Evolutionary conservation across 2,329 filamentous ascomycete genomes (phyloP), one percentile per base, ranked within the genome.

Genomic region (Sporothrix mexicana): DNA sequence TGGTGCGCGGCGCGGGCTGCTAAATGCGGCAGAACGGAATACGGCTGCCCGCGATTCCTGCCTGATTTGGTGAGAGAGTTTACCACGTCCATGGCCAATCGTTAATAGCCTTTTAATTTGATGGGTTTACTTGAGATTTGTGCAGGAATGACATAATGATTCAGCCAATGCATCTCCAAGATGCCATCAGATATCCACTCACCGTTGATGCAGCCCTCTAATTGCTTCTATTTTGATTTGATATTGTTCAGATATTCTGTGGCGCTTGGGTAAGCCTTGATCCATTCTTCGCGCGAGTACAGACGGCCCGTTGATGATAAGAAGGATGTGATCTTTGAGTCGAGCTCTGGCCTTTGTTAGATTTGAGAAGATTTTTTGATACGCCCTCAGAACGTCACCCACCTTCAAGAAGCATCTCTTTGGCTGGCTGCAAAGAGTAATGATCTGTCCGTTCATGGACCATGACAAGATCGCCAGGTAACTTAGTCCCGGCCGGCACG

Each of bases 11-110:
- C 23, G 62, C 43, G 62, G 62, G 43, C 25, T 71, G 69, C 69
- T 71, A 71, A 71, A 71, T 71, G 57, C 57, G 69, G 69, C 23
- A 71, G 45, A 64, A 71, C 57, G 69, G 69, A 71, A 64, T 10
- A 71, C 69, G 57, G 43, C 55, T 51, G 55, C 23, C 69, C 55
- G 43, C 25, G 13, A 20, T 64, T 59, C 36, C 43, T 64, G 15
- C 45, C 12, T n/a, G 43, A 17, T 15, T 49, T 36, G 30, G 43
- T 20, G 62, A 43, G 10, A 5, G 47, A 12, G 45, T 17, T 47
- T 36, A 7, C 30, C 30, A 36, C 7, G 7, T 36, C 30, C 30
- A 36, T 36, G 30, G 30, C 30, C 30, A 36, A 36, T 6, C 1
- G 17, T 13, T 10, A 25, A 41, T 43, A 23, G 43, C 25, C 53